Evolutionary conservation across 2,329 filamentous ascomycete species (phyloP).

Genomic region (Arthrobotrys pseudoclavata): DNA sequence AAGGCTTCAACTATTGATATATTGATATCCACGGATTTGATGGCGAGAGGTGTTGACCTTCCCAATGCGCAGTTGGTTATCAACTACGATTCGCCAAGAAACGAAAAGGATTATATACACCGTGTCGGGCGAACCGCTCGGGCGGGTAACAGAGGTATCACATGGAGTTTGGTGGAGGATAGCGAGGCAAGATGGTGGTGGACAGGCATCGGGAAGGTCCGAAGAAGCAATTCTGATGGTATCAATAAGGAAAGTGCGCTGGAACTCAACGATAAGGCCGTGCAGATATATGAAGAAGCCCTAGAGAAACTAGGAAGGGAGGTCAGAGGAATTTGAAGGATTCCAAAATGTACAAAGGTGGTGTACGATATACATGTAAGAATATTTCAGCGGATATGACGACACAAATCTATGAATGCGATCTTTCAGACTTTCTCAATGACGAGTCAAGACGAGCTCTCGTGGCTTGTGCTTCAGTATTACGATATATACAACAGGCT

Average conservation of each 20-base stretch:
- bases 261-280: conserved; percentile 18
- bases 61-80: conserved; percentile 83
- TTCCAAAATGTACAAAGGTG: not conserved
- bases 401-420: conserved; percentile 1
- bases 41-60: conserved; percentile 89
- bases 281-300: conserved; percentile 66
- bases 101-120: conserved; percentile 86
- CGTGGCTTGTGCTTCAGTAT: conserved; percentile 9
- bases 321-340: conserved; percentile 66
- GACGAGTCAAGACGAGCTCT: conserved; percentile 9
- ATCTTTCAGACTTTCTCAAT: not conserved
- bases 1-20: conserved; percentile 72
- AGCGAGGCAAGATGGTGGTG: conserved; percentile 93
- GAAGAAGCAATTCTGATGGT: conserved; percentile 69
- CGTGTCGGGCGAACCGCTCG: conserved; percentile 91
- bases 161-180: conserved; percentile 88
- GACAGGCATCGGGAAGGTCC: conserved; percentile 78
- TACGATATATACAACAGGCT: conserved; percentile 35
- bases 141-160: conserved; percentile 79
- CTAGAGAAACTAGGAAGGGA: conserved; percentile 74
- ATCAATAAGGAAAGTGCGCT: conserved; percentile 66
- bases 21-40: conserved; percentile 92
- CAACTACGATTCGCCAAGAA: conserved; percentile 92
- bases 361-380: conserved; percentile 39
- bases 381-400: conserved; percentile 12